Base-by-base conservation (phyloP, 169 alveolate genomes). In the Sarcocystis neurona region DNA sequence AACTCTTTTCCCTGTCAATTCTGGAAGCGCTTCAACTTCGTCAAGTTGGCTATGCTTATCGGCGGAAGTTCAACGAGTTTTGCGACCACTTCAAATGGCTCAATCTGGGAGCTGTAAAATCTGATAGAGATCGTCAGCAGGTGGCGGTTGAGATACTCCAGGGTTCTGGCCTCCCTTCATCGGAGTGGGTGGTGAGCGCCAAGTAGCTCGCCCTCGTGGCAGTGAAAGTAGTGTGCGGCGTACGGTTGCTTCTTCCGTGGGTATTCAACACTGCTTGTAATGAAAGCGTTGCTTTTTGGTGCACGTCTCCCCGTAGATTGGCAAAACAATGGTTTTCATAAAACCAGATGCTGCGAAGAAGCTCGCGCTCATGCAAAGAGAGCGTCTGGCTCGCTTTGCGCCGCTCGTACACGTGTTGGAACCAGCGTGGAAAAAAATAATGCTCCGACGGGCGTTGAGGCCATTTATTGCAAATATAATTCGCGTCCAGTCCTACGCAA, bases 291-390 rank as follows among this genome's bases (percentile, higher is more conserved):
- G n/a, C n/a, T n/a, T n/a, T n/a, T n/a, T n/a, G n/a, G n/a, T n/a
- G n/a, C n/a, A n/a, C n/a, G n/a, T n/a, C n/a, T n/a, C n/a, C n/a
- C n/a, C 15, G 80, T 50, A 88, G 87, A 84, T 96, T 34, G 98
- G 98, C 30, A 96, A 96, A 90, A 96, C 97, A 15, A 95, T 94
- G 97, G 96, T 96, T 84, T 96, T 96, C 95, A 87, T 96, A 82
- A 95, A 96, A 53, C 95, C 94, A 75, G 95, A 94, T 63, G 95
- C 95, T 23, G 97, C 97, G 30, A 94, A 96, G 74, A 93, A 93
- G 70, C 92, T 96, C 86, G 93, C 96, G 30, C 92, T 90, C 39
- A n/a, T 95, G 50, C 97, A 95, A 89, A 92, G 97, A 37, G 97
- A 95, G 90, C 92, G 92, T 39, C 93, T 96, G 63, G 93, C 95